A percentile compares a stretch with the other conserved stretches of the same genome.
These are phyloP conservation scores for Boletus sp. DNA, from an alignment of 768 basidiomycete species.

Conservation along the genomic window DNA sequence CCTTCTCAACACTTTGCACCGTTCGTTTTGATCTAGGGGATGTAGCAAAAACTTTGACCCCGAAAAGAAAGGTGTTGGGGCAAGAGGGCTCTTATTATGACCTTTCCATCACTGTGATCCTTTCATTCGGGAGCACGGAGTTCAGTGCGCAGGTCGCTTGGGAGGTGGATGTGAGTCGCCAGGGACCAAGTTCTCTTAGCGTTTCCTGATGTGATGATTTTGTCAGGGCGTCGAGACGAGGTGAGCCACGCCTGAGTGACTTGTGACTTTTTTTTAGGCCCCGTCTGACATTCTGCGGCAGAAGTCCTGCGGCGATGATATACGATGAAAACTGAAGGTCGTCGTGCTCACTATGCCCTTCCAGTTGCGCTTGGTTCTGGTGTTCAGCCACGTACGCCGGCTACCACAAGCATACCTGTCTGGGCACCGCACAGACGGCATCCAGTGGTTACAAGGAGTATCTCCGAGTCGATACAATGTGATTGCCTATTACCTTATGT, in stretches of 20 bases:
- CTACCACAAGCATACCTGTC: neutral
- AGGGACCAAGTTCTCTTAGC: too few relatives aligned
- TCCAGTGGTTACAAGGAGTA: too few relatives aligned
- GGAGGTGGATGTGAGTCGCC: conserved; percentile 7
- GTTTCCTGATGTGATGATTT: neutral
- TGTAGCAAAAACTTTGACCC: neutral
- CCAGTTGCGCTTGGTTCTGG: neutral
- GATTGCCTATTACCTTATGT: too few relatives aligned
- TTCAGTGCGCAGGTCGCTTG: conserved; percentile 11
- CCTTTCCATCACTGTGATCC: conserved; percentile 6
- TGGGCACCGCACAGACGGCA: neutral
- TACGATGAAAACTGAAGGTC: conserved; percentile 2
- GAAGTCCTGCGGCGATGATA: conserved; percentile 5
- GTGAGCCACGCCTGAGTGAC: neutral
- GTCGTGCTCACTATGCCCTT: neutral
- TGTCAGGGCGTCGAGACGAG: conserved; percentile 8
- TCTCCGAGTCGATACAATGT: too few relatives aligned
- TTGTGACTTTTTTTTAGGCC: too few relatives aligned
- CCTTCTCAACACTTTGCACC: conserved; percentile 12
- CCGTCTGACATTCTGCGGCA: neutral
- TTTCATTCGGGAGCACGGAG: conserved; percentile 28
- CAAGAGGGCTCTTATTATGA: conserved; percentile 3
- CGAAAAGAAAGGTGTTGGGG: neutral
- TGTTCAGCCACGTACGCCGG: neutral
- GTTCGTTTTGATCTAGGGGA: conserved; percentile 8